Evolutionary conservation across 768 basidiomycete genomes (phyloP).

Genomic region (Termitomyces sp.): DNA sequence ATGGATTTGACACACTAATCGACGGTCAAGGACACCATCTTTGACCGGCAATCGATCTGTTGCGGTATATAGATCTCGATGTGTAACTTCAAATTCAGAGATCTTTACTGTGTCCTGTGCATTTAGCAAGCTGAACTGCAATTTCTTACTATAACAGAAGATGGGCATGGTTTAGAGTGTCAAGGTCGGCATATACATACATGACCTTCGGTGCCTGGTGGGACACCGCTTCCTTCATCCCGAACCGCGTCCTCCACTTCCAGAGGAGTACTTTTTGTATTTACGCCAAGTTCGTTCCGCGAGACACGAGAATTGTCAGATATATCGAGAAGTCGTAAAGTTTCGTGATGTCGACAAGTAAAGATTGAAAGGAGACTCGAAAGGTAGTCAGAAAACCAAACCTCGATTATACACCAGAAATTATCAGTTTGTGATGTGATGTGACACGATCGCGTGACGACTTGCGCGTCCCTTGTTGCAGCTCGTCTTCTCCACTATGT

Average conservation of each 20-base stretch:
- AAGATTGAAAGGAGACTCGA: background rate
- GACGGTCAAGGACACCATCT: conserved; percentile 88
- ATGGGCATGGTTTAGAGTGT: background rate
- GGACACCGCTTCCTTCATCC: conserved; percentile 79
- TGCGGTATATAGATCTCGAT: conserved; percentile 85
- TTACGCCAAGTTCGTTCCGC: background rate
- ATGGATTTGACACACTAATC: conserved; percentile 54
- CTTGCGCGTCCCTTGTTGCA: conserved; percentile 48
- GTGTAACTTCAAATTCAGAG: conserved; percentile 94
- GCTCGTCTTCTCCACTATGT: conserved; percentile 52
- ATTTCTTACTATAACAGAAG: conserved; percentile 63
- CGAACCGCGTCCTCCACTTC: background rate
- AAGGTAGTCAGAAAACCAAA: background rate
- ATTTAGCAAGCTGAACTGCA: conserved; percentile 92
- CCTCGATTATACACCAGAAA: conserved; percentile 4
- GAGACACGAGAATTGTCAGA: too few relatives aligned
- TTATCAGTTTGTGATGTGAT: conserved; percentile 21
- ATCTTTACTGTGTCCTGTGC: conserved; percentile 94
- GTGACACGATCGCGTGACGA: conserved; percentile 37
- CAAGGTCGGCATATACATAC: conserved; percentile 1
- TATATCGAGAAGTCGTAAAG: background rate
- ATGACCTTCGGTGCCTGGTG: conserved; percentile 42
- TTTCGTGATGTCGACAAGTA: background rate
- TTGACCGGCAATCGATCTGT: conserved; percentile 81
- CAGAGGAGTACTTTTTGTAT: background rate